A percentile compares a stretch with the other conserved stretches of the same genome.
Evolutionary conservation across 345 rosid species (phyloP).

Genomic region (Adansonia digitata): DNA sequence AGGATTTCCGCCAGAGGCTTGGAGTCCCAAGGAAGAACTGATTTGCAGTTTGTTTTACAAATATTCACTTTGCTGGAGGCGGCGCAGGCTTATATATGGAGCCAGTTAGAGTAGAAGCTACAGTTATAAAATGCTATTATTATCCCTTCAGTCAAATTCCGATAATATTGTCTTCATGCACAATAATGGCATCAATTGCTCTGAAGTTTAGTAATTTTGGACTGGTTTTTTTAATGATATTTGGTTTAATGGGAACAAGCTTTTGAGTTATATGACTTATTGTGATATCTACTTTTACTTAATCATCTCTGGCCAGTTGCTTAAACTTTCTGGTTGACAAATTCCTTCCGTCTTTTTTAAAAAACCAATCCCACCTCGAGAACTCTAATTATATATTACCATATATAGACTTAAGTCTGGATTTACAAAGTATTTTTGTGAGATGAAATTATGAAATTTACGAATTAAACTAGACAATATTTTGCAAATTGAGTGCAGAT

Average conservation of each 20-base stretch:
- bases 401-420: too few relatives aligned
- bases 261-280: neutral
- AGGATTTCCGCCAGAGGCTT: constrained; percentile 81
- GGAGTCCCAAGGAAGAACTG: constrained; percentile 44
- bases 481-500: too few relatives aligned
- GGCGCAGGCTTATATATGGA: neutral
- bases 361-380: too few relatives aligned
- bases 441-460: too few relatives aligned
- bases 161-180: neutral
- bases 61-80: neutral
- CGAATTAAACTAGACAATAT: too few relatives aligned
- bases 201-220: neutral
- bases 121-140: neutral
- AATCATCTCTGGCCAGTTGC: too few relatives aligned
- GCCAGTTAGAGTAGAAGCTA: neutral
- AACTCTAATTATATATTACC: too few relatives aligned
- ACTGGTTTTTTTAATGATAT: neutral
- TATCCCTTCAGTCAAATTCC: neutral
- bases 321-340: too few relatives aligned
- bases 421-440: too few relatives aligned
- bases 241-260: neutral
- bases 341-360: too few relatives aligned
- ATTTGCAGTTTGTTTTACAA: neutral
- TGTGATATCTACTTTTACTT: neutral
- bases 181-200: neutral